A percentile compares a stretch with the other conserved stretches of the same genome.
These are phyloP conservation scores for Rhododendron molle DNA, from an alignment of 148 eudicot genomes.

Conservation along the genomic window DNA sequence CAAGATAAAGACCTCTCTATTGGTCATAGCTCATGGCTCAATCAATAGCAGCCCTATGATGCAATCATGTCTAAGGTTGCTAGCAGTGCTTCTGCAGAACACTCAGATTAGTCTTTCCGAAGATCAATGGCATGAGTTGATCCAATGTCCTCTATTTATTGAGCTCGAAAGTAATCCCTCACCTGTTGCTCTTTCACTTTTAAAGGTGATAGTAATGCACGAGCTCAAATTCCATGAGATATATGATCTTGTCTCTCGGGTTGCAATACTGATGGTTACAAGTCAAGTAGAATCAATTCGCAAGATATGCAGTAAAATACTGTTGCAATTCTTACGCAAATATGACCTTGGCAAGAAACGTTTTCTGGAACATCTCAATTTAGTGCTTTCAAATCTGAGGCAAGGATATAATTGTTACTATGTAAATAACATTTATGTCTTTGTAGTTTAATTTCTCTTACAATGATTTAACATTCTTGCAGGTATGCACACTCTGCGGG, in stretches of 20 bases:
- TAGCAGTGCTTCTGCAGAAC: slow-evolving; percentile 59
- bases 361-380: slow-evolving; percentile 59
- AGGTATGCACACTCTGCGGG: slow-evolving; percentile 87
- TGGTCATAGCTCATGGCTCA: slow-evolving; percentile 74
- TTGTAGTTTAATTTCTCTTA: background rate
- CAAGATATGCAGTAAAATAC: slow-evolving; percentile 72
- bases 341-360: slow-evolving; percentile 57
- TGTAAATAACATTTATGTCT: background rate
- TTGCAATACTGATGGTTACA: slow-evolving; percentile 65
- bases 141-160: slow-evolving; percentile 71
- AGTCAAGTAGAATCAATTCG: slow-evolving; percentile 76
- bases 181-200: slow-evolving; percentile 65
- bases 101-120: slow-evolving; percentile 65
- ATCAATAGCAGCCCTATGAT: slow-evolving; percentile 47
- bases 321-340: slow-evolving; percentile 72
- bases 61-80: slow-evolving; percentile 74
- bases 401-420: slow-evolving; percentile 18
- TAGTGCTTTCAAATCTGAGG: slow-evolving; percentile 62
- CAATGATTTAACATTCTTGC: slow-evolving; percentile 14
- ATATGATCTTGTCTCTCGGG: slow-evolving; percentile 55
- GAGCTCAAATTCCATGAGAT: slow-evolving; percentile 63
- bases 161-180: slow-evolving; percentile 82
- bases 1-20: slow-evolving; percentile 61
- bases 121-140: slow-evolving; percentile 64
- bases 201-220: slow-evolving; percentile 57